phyloP scores from a whole-genome alignment of 139 green algal genomes.

The Chlamydomonas sp. region DNA sequence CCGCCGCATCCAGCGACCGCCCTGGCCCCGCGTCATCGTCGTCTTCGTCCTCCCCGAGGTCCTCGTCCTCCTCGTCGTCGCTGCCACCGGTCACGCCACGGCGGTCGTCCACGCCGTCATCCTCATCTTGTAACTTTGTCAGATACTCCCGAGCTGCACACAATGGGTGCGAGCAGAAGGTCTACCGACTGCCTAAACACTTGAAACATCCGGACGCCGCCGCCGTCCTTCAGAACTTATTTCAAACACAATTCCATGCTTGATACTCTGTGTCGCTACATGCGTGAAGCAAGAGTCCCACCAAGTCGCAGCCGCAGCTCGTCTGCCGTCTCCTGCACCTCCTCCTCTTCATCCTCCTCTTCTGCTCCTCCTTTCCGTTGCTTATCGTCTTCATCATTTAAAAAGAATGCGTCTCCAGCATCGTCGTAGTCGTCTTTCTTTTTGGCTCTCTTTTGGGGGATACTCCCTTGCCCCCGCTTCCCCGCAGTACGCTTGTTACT shows the following conservation, averaged over 20 bases:
- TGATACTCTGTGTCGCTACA: too few relatives aligned
- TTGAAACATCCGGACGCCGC: background rate
- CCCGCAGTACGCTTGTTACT: background rate
- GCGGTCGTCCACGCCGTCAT: slow-evolving; percentile 41
- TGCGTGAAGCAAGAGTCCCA: slow-evolving; percentile 14
- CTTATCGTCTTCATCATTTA: slow-evolving; percentile 58
- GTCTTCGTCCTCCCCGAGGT: slow-evolving; percentile 50
- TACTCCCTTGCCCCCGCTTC: slow-evolving; percentile 8
- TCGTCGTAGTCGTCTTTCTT: slow-evolving; percentile 44
- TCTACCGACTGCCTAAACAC: background rate
- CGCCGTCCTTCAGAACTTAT: background rate
- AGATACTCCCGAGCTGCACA: slow-evolving; percentile 83
- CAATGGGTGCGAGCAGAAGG: background rate
- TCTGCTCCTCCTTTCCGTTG: background rate
- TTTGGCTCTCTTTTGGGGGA: slow-evolving; percentile 9
- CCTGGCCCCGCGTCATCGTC: slow-evolving; percentile 34
- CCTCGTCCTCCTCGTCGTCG: slow-evolving; percentile 41
- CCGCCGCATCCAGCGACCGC: background rate
- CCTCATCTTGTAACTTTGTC: slow-evolving; percentile 56
- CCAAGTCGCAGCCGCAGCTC: slow-evolving; percentile 84
- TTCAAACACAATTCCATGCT: background rate
- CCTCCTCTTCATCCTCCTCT: slow-evolving; percentile 55
- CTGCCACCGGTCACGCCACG: slow-evolving; percentile 18
- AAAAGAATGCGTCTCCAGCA: slow-evolving; percentile 40
- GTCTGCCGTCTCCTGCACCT: slow-evolving; percentile 80